Evolutionary conservation across 495 filamentous ascomycete species (phyloP), one percentile per base, ranked within the genome.

Genomic region (Rhizodiscina lignyota): DNA sequence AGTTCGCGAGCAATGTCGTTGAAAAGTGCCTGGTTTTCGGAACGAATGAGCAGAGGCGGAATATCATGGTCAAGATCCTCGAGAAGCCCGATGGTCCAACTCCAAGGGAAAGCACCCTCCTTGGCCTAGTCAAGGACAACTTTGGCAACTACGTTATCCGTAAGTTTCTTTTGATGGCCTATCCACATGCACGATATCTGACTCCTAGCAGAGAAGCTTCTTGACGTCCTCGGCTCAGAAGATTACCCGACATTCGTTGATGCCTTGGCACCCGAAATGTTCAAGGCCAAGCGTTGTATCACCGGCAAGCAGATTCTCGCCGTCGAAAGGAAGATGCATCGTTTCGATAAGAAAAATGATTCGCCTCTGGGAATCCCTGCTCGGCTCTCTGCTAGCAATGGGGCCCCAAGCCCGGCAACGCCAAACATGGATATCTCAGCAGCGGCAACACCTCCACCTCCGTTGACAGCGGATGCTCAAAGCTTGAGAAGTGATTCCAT

Each of bases 71-170:
- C 16, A 70, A 64, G 21, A 56, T 94, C 13, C 75, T 70, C 2
- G 62, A 64, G 6, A 6, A 10, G 10, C 24, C 24, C 24, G 13
- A 8, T 13, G 24, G 24, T 13, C 24, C 24, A 8, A 8, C 8
- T 13, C 24, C 24, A 13, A 6, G 24, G 8, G 73, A 77, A 34
- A 77, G 63, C 44, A 67, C 72, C 13, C 58, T 94, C 6, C 64
- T 77, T 35, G 63, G 67, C 6, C 56, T 96, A 50, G 87, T 94
- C 65, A 81, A 77, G 40, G 89, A 97, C 51, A 77, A 81, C 41
- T 97, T 77, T 54, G 91, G 83, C 28, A 97, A 97, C 53, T 97
- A 97, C 51, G 89, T 96, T 12, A 78, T 97, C 40, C 89, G 84
- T 92, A 74, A 69, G 87, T 20, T 17, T 21, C 34, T 13, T 22